These are phyloP conservation scores for Cyberlindnera lachancei DNA, from an alignment of 805 yeast species.

Conservation along the genomic window DNA sequence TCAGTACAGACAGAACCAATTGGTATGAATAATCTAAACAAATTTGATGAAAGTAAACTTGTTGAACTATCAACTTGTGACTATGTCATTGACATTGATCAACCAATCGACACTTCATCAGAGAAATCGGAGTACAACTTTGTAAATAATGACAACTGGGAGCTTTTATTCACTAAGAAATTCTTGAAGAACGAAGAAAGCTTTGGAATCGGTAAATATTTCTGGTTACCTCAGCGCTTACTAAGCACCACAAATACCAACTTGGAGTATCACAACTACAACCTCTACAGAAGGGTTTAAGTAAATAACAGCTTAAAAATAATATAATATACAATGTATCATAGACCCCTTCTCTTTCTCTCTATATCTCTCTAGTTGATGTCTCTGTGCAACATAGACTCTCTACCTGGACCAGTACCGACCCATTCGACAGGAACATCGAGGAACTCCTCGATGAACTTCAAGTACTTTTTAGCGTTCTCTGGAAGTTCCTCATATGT, in stretches of 20 bases:
- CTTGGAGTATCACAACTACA: slow-evolving; percentile 43
- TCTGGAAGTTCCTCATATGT: slow-evolving; percentile 75
- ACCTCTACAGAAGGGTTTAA: slow-evolving; percentile 28
- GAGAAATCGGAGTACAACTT: slow-evolving; percentile 2
- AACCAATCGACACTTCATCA: slow-evolving; percentile 31
- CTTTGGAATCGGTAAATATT: slow-evolving; percentile 43
- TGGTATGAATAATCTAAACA: slow-evolving; percentile 71
- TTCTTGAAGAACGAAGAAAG: slow-evolving; percentile 39
- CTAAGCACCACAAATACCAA: slow-evolving; percentile 25
- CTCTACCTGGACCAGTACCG: slow-evolving; percentile 98
- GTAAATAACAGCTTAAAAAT: slow-evolving; percentile 7
- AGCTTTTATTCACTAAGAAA: slow-evolving; percentile 22
- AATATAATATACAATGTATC: slow-evolving; percentile 1
- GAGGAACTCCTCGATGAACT: slow-evolving; percentile 78
- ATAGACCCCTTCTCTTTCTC: background rate
- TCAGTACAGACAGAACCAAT: slow-evolving; percentile 44
- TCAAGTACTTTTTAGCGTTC: slow-evolving; percentile 78
- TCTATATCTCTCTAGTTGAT: slow-evolving; percentile 4
- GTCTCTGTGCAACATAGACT: slow-evolving; percentile 70
- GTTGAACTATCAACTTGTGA: slow-evolving; percentile 48
- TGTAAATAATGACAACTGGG: slow-evolving; percentile 34
- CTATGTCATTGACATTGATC: slow-evolving; percentile 58
- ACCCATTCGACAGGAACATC: slow-evolving; percentile 91
- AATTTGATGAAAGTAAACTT: slow-evolving; percentile 54
- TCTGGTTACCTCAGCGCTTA: slow-evolving; percentile 39